Evolutionary conservation across 768 basidiomycete genomes (phyloP), one percentile per base, ranked within the genome.

Genomic region (Kockovaella imperatae): DNA sequence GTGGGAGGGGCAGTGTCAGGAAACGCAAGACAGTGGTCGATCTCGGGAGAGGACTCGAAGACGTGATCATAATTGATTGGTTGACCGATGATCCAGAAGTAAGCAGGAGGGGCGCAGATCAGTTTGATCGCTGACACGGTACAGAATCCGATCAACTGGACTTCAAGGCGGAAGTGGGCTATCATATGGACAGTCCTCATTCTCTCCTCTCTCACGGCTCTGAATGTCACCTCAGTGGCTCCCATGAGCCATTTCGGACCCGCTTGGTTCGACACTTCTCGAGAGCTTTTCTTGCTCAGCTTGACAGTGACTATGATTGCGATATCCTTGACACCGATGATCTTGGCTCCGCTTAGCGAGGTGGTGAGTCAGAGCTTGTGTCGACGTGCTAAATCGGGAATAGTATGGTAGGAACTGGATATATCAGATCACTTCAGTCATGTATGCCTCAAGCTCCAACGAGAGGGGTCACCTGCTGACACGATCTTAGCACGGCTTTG

Each of bases 71-170:
- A 20, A 57, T 69, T n/a, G 64, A 67, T 49, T 69, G 62, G 57
- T 25, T 49, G n/a, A 49, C 50, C 13, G 49, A 45, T 30, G 64
- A 67, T 55, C 64, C 64, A n/a, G 64, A 67, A 31, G 68, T 69
- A 44, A 49, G 60, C 52, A 14, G 17, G 3, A 34, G 8, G 25
- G 24, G 17, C 18, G 11, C n/a, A 42, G 24, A 13, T 24, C 10
- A 42, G 6, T 34, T 24, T 5, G 7, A 28, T 6, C 20, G 3
- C 35, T 53, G 38, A 29, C 30, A 10, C 32, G 5, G 14, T 38
- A 15, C 39, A 70, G 68, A 66, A 70, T 32, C 68, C 68, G 1
- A 67, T 65, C 58, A 70, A 70, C 38, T 70, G 59, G 59, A 47
- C 57, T 1, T n/a, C 20, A 3, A 20, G 26, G 1, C 47, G 58